Evolutionary conservation across 1,139 yeast genomes (phyloP), one percentile per base, ranked within the genome.

Genomic region (Groenewaldozyma sp.): DNA sequence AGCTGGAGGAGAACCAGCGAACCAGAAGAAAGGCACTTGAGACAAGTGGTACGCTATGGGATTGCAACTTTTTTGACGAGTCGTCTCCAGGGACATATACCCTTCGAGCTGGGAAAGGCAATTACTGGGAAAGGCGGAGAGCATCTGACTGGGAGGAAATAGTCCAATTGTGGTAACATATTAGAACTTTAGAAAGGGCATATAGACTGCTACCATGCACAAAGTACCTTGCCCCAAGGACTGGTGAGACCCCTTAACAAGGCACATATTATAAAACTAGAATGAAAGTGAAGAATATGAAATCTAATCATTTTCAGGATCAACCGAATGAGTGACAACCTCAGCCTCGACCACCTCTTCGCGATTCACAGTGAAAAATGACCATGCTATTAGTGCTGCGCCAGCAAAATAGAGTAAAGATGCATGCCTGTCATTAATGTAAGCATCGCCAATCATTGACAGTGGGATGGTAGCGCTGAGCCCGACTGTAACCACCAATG

Each of bases 401-500:
- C 97, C 97, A 32, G 80, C 54, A 20, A 82, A 64, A 57, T 91
- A 91, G 44, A 76, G 56, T 44, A 70, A 50, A 31, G 82, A 72
- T 49, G 83, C 71, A 28, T 65, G 58, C 49, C 82, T 77, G 27
- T 74, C 75, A 54, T 82, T 81, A 48, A 87, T 65, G 3, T 84
- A 45, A 65, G 87, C 72, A 55, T 91, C 98, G 21, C 96, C 95
- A 17, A 86, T 61, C 84, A 91, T 82, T 0, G 97, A 95, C 44
- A 91, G 70, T 0, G 98, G 98, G 22, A 91, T 91, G 0, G 97
- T 87, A 50, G 91, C 76, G 21, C 95, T 81, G 34, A 91, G 68
- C 0, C 98, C 98, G 6, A 91, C 94, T 0, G 98, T 91, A 2
- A 88, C 97, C 0, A 95, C 88, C 46, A 91, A 68, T 0, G 98